Evolutionary conservation across 768 basidiomycete species (phyloP), one percentile per base, ranked within the genome.

Genomic region (Podaxis sp.): DNA sequence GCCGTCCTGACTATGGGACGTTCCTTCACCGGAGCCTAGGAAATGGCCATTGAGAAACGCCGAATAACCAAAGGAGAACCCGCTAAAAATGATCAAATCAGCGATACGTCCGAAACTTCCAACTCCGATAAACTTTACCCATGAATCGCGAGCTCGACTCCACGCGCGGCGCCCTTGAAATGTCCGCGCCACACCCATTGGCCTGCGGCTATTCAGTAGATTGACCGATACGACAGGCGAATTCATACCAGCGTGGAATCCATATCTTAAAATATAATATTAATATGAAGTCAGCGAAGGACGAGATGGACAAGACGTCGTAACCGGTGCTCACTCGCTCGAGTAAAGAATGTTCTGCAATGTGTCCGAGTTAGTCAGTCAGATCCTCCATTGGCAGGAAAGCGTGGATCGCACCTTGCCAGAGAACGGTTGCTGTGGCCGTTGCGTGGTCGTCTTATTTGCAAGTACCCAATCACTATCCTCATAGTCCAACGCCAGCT

Each of bases 381-480:
- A 17, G 22, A 26, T 5, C n/a, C 17, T 20, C 36, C 2, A 46
- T 2, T 46, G 8, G 20, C 5, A n/a, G 20, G 12, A 48, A 30
- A 2, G 7, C n/a, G 8, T 51, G 15, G 28, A 79, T 71, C 78
- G 66, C 2, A 85, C 86, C 66, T 87, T 84, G 12, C 86, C 86
- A 62, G 80, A 83, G 40, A 78, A 72, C 4, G 87, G 86, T 68
- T 82, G 77, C 65, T 80, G 79, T 12, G 85, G 84, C 55, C 85
- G 76, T 44, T 81, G 82, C 40, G 89, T 89, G 33, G 76, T 74
- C 40, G 80, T 86, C 68, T 85, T 86, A 65, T 87, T 80, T 8
- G 86, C 88, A 38, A 76, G 60, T 7, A 78, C 76, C 88, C 87
- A 91, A 13, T 69, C 68, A 4, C 77, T 74, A 68, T 90, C 89